A percentile compares a stretch with the other conserved stretches of the same genome.
These are phyloP conservation scores for Cladosporium sp. DNA, from an alignment of 2,329 filamentous ascomycete species.

Conservation along the genomic window DNA sequence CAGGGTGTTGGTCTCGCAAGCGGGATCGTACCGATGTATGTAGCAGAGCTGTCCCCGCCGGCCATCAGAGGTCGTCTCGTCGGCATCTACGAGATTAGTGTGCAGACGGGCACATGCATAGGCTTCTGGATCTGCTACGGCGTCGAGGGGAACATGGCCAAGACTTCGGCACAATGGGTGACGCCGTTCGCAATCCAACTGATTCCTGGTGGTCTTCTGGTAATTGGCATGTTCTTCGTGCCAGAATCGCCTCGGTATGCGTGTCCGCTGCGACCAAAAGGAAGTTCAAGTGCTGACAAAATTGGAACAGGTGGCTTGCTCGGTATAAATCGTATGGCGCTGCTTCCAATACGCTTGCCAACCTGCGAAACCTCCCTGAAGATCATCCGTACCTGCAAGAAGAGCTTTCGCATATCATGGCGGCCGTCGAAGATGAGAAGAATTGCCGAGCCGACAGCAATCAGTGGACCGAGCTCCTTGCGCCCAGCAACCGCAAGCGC, in stretches of 20 bases:
- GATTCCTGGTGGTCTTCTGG: constrained; percentile 24
- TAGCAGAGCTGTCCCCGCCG: constrained; percentile 25
- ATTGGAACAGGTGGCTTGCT: constrained; percentile 21
- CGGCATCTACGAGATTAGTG: constrained; percentile 26
- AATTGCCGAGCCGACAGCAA: not conserved
- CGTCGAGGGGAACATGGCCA: constrained; percentile 19
- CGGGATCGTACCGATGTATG: constrained; percentile 29
- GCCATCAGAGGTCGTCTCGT: constrained; percentile 29
- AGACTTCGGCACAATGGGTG: constrained; percentile 16
- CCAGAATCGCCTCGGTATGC: constrained; percentile 23
- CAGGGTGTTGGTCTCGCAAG: constrained; percentile 26
- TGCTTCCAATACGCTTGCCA: constrained; percentile 8
- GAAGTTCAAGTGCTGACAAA: not conserved
- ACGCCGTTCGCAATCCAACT: constrained; percentile 25
- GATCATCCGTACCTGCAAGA: constrained; percentile 19
- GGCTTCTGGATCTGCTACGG: constrained; percentile 32
- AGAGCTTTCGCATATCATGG: constrained; percentile 27
- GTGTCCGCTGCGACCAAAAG: not conserved
- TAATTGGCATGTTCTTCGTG: constrained; percentile 24
- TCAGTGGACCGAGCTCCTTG: constrained; percentile 4
- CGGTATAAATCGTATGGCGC: constrained; percentile 11
- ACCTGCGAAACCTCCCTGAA: constrained; percentile 12
- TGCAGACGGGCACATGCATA: constrained; percentile 25
- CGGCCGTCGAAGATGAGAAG: constrained; percentile 6
- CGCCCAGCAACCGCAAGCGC: constrained; percentile 9